A percentile compares a stretch with the other conserved stretches of the same genome.
Conservation (phyloP, 2,329 filamentous ascomycete genomes). For the Diaporthe ilicicola region DNA sequence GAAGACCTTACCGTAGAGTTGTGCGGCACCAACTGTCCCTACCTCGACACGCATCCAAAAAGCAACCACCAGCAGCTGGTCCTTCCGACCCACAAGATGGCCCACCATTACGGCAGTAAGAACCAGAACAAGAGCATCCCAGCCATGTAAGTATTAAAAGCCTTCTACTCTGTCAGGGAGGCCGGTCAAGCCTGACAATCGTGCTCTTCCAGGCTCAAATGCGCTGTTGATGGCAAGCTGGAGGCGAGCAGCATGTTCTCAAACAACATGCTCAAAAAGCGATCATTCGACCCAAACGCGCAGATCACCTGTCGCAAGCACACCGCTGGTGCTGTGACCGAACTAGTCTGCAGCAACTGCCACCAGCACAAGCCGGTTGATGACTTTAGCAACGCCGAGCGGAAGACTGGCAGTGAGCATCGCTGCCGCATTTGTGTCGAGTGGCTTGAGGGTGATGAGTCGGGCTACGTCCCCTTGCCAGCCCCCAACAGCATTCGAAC, state of each 20-base stretch:
- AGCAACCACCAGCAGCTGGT: background rate
- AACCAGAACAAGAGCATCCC: slow-evolving; percentile 16
- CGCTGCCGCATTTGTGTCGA: slow-evolving; percentile 30
- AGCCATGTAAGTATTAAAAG: background rate
- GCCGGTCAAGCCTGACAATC: background rate
- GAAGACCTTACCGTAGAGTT: background rate
- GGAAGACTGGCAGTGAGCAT: slow-evolving; percentile 7
- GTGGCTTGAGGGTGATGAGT: slow-evolving; percentile 20
- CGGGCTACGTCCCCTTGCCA: slow-evolving; percentile 15
- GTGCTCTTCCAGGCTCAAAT: slow-evolving; percentile 17
- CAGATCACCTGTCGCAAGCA: slow-evolving; percentile 31
- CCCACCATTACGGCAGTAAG: background rate
- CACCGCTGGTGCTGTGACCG: background rate
- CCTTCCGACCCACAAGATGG: background rate
- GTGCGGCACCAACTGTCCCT: background rate
- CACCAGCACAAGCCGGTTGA: slow-evolving; percentile 1
- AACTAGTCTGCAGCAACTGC: slow-evolving; percentile 26
- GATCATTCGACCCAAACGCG: background rate
- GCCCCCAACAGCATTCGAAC: slow-evolving; percentile 16
- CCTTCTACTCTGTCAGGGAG: background rate
- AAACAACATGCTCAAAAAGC: slow-evolving; percentile 31
- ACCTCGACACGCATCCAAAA: background rate
- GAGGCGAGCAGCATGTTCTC: slow-evolving; percentile 28
- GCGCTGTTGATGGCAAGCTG: slow-evolving; percentile 27
- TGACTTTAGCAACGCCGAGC: slow-evolving; percentile 26